Evolutionary conservation across 208 protist genomes (phyloP), one percentile per base, ranked within the genome.

Genomic region (Tritrichomonas foetus): DNA sequence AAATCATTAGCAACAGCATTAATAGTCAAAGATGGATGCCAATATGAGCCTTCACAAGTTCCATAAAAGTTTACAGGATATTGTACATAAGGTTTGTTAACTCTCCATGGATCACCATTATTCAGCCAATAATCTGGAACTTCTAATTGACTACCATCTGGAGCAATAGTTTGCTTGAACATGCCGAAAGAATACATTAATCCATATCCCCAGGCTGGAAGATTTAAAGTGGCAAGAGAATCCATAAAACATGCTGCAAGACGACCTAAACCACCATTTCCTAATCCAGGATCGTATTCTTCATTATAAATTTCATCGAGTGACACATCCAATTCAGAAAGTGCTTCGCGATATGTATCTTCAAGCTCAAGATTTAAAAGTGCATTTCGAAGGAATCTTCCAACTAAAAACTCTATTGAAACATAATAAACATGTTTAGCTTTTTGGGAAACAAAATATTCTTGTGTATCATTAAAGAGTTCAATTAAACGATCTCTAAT

Each of bases 211-310:
- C 93, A 96, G 25, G 94, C 95, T 30, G 96, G 95, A 36, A 95
- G 69, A 66, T 95, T 94, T 0, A 95, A 49, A 25, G 95, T 95
- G 13, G 96, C 96, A 44, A 96, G 57, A 20, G 96, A 96, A 80
- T 96, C 96, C 44, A 96, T 93, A 93, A 96, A 96, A 93, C 96
- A 96, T 20, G 96, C 95, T 55, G 96, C 95, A n/a, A 96, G 94
- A 49, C 96, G 94, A 44, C 95, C 95, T 80, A 96, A 94, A 74
- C 95, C 95, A 30, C 95, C 95, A 72, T 96, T 96, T 25, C 95
- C 95, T 14, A 96, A 80, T 47, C 94, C 95, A 80, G 95, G 94
- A 93, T 96, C 95, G 30, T 95, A 94, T 93, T 96, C 95, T 57
- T 95, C 93, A 22, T 94, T 78, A 78, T 93, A 95, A 53, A 96